A percentile compares a stretch with the other conserved stretches of the same genome.
Evolutionary conservation across 2,329 filamentous ascomycete species (phyloP).

Genomic region (Arachnomyces sp.): DNA sequence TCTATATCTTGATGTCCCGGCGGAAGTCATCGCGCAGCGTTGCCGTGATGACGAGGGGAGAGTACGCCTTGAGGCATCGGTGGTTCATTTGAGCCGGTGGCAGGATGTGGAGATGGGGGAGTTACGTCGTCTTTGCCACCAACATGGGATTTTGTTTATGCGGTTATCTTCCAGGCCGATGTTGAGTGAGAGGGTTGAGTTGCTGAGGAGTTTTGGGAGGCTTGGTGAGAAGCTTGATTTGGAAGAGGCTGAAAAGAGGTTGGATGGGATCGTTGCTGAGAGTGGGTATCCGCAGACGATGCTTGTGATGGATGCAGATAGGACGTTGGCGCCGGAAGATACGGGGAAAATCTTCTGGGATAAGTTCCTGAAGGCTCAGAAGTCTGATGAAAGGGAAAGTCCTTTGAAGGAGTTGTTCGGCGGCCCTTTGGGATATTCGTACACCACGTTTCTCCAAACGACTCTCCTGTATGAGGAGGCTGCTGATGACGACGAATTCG

Average conservation of each 20-base stretch:
- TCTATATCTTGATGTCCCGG: constrained; percentile 44
- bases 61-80: constrained; percentile 26
- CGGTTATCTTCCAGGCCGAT: constrained; percentile 12
- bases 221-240: constrained; percentile 36
- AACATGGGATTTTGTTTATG: constrained; percentile 42
- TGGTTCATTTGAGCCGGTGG: constrained; percentile 40
- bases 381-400: constrained; percentile 4
- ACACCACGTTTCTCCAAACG: constrained; percentile 48
- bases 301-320: constrained; percentile 52
- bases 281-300: constrained; percentile 31
- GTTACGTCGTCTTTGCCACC: constrained; percentile 38
- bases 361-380: constrained; percentile 6
- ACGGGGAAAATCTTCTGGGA: constrained; percentile 53
- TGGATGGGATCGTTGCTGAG: constrained; percentile 28
- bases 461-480: constrained; percentile 45
- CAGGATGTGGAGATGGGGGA: constrained; percentile 37
- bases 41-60: constrained; percentile 31
- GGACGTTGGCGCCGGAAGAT: constrained; percentile 44
- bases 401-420: constrained; percentile 42
- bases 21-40: constrained; percentile 30
- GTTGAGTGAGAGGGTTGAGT: constrained; percentile 11
- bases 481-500: constrained; percentile 31
- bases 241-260: constrained; percentile 14
- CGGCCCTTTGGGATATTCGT: constrained; percentile 42
- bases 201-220: constrained; percentile 32